Percentiles rank a stretch among this genome's conserved stretches.
Conservation (phyloP, 495 filamentous ascomycete species). For the Cercophora sp. region DNA sequence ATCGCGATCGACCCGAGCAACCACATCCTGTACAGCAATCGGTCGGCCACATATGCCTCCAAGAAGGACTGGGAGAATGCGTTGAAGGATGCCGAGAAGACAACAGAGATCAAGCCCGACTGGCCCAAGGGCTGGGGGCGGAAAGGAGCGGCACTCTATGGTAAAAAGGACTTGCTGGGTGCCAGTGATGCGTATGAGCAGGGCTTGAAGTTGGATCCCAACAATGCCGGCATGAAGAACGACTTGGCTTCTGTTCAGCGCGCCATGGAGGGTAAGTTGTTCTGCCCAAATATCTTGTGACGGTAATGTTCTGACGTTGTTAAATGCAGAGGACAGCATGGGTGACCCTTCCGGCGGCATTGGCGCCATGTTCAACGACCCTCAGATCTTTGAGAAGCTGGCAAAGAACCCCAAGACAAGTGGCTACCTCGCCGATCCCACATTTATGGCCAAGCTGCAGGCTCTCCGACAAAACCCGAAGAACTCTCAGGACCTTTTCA, state of each 20-base stretch:
- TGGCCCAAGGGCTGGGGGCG: slow-evolving; percentile 95
- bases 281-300: too few species aligned
- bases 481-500: slow-evolving; percentile 71
- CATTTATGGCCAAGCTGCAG: slow-evolving; percentile 88
- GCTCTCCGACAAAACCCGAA: slow-evolving; percentile 75
- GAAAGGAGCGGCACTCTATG: slow-evolving; percentile 88
- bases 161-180: slow-evolving; percentile 75
- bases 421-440: slow-evolving; percentile 70
- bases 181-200: slow-evolving; percentile 88
- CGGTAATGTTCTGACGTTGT: slow-evolving; percentile 34
- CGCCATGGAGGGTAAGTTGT: slow-evolving; percentile 82
- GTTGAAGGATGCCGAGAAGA: slow-evolving; percentile 86
- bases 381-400: slow-evolving; percentile 81
- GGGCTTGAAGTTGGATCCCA: slow-evolving; percentile 84
- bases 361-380: slow-evolving; percentile 89
- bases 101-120: slow-evolving; percentile 89
- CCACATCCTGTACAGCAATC: slow-evolving; percentile 96
- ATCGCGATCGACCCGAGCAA: slow-evolving; percentile 84
- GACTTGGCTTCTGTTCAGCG: slow-evolving; percentile 77
- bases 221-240: slow-evolving; percentile 87
- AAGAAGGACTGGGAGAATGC: slow-evolving; percentile 81
- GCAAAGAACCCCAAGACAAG: slow-evolving; percentile 92
- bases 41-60: slow-evolving; percentile 92
- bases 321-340: neutral
- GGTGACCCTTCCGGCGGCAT: slow-evolving; percentile 69